Conservation (phyloP, 306 rosid genomes). For the Cicer judaicum region DNA sequence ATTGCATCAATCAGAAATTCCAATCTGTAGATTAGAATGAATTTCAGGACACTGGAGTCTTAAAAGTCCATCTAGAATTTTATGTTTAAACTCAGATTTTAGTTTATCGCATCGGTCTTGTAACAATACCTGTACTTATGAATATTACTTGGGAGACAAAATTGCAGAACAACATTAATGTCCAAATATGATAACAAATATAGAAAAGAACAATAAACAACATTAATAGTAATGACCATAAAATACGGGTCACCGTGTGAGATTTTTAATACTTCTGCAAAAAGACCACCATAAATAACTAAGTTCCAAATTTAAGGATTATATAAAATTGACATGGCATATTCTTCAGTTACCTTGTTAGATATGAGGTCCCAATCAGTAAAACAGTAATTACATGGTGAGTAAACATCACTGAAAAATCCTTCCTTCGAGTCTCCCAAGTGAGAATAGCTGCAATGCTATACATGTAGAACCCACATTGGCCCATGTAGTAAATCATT, state of each 20-base stretch:
- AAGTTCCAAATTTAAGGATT: slow-evolving; percentile 33
- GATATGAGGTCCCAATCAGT: slow-evolving; percentile 77
- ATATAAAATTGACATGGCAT: slow-evolving; percentile 19
- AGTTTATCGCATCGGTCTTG: slow-evolving; percentile 29
- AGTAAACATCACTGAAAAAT: slow-evolving; percentile 94
- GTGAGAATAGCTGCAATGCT: slow-evolving; percentile 87
- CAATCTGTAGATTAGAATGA: slow-evolving; percentile 17
- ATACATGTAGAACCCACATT: slow-evolving; percentile 92
- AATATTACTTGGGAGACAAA: slow-evolving; percentile 27
- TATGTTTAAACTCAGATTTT: slow-evolving; percentile 9
- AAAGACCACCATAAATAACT: slow-evolving; percentile 25
- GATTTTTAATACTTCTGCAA: slow-evolving; percentile 30
- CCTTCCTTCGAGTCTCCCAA: slow-evolving; percentile 98
- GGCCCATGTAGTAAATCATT: slow-evolving; percentile 79
- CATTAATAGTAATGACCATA: slow-evolving; percentile 10
- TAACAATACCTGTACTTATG: slow-evolving; percentile 7
- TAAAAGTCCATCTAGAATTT: slow-evolving; percentile 21
- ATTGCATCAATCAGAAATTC: slow-evolving; percentile 19
- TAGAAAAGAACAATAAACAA: slow-evolving; percentile 15
- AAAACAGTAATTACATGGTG: slow-evolving; percentile 88
- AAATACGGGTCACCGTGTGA: slow-evolving; percentile 20
- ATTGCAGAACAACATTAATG: neutral
- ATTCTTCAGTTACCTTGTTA: slow-evolving; percentile 66
- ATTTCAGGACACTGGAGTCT: slow-evolving; percentile 17
- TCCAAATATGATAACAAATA: neutral